These are phyloP conservation scores for Pythium vanterpoolii DNA, from an alignment of 352 stramenopile genomes.

Conservation along the genomic window DNA sequence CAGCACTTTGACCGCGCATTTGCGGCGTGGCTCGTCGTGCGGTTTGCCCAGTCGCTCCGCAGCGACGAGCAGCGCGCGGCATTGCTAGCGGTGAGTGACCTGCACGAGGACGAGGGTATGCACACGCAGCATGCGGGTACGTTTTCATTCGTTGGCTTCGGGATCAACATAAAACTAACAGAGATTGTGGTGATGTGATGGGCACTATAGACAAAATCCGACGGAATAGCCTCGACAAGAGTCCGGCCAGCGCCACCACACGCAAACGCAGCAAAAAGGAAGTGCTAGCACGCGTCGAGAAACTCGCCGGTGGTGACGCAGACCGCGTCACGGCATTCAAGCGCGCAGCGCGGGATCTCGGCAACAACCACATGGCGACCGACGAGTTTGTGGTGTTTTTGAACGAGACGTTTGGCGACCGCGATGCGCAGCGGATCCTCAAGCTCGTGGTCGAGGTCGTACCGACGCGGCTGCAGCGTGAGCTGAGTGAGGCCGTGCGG, in stretches of 20 bases:
- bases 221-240: conserved; percentile 10
- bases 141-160: background rate
- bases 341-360: conserved; percentile 60
- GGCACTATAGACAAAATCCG: conserved; percentile 14
- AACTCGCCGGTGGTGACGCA: conserved; percentile 43
- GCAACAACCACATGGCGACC: conserved; percentile 66
- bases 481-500: conserved; percentile 46
- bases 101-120: conserved; percentile 12
- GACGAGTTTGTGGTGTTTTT: conserved; percentile 61
- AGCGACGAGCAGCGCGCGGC: conserved; percentile 49
- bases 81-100: conserved; percentile 31
- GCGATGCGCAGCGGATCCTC: conserved; percentile 54
- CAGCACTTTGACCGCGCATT: conserved; percentile 56
- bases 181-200: background rate
- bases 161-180: background rate
- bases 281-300: conserved; percentile 63
- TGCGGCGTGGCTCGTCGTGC: conserved; percentile 47
- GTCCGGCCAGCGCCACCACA: background rate
- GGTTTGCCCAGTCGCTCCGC: conserved; percentile 52
- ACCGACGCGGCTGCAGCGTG: conserved; percentile 55
- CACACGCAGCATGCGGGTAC: conserved; percentile 5
- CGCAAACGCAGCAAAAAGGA: conserved; percentile 66
- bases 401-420: conserved; percentile 51
- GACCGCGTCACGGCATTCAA: conserved; percentile 59
- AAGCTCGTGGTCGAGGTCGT: conserved; percentile 63